Conservation (phyloP, 805 yeast genomes). For the Spathaspora boniae region DNA sequence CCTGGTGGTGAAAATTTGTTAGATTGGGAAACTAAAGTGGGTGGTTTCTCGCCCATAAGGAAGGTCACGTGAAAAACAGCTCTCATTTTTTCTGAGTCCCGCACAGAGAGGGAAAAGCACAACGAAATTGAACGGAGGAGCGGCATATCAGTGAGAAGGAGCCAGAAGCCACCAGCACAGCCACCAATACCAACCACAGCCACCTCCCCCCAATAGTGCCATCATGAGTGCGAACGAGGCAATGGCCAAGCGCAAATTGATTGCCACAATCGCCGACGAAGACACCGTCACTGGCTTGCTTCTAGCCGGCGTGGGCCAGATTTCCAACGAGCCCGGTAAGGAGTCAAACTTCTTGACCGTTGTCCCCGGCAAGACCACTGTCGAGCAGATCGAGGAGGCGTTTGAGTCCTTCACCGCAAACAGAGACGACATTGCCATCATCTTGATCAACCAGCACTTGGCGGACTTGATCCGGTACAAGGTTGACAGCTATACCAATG, state of each 20-base stretch:
- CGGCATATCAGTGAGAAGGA: not conserved
- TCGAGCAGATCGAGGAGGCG: conserved; percentile 68
- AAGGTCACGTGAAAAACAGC: too few relatives aligned
- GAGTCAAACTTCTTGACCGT: conserved; percentile 83
- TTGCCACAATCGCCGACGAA: conserved; percentile 97
- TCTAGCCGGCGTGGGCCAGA: conserved; percentile 93
- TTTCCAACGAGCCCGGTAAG: conserved; percentile 54
- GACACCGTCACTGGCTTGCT: conserved; percentile 95
- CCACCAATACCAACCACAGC: too few relatives aligned
- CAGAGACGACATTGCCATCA: conserved; percentile 88
- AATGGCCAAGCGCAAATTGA: conserved; percentile 67
- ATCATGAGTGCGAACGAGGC: conserved; percentile 30
- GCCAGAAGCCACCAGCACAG: too few relatives aligned
- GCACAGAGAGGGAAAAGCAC: conserved; percentile 3
- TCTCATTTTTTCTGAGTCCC: too few relatives aligned
- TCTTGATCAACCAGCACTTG: conserved; percentile 89
- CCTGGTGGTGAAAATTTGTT: too few relatives aligned
- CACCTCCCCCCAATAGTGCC: not conserved
- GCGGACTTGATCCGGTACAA: conserved; percentile 84
- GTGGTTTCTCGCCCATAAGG: too few relatives aligned
- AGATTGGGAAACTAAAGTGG: too few relatives aligned
- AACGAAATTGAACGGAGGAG: conserved; percentile 1
- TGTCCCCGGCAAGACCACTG: conserved; percentile 67
- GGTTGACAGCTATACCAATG: conserved; percentile 80
- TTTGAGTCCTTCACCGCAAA: conserved; percentile 69